Evolutionary conservation across 2,329 filamentous ascomycete species (phyloP).

Genomic region (Fusarium zealandicum): DNA sequence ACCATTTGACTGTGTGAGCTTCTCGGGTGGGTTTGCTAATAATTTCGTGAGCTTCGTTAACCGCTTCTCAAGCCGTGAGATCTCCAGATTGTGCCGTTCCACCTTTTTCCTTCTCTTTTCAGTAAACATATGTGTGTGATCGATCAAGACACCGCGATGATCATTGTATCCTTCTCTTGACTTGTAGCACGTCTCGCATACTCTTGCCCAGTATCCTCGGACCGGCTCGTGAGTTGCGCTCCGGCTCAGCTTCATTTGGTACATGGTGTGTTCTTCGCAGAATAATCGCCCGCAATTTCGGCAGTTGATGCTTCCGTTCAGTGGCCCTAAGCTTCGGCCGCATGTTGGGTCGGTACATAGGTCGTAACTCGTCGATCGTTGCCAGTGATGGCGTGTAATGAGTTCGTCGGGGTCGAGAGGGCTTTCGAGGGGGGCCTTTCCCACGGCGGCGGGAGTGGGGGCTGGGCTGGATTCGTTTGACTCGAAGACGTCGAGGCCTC

Average conservation of each 20-base stretch:
- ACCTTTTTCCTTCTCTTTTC: slow-evolving; percentile 77
- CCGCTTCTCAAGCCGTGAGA: slow-evolving; percentile 88
- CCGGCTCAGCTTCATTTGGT: slow-evolving; percentile 96
- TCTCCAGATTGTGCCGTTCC: slow-evolving; percentile 85
- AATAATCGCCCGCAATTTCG: slow-evolving; percentile 91
- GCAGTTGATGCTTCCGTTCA: slow-evolving; percentile 89
- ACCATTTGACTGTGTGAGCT: slow-evolving; percentile 58
- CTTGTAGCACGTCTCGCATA: slow-evolving; percentile 99
- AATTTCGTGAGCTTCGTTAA: slow-evolving; percentile 88
- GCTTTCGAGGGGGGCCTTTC: slow-evolving; percentile 51
- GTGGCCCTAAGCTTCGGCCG: slow-evolving; percentile 77
- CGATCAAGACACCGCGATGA: slow-evolving; percentile 72
- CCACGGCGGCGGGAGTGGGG: slow-evolving; percentile 44
- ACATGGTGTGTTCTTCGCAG: slow-evolving; percentile 98
- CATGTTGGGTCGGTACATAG: slow-evolving; percentile 88
- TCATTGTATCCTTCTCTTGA: slow-evolving; percentile 96
- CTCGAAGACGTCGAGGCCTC: slow-evolving; percentile 91
- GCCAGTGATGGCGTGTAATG: slow-evolving; percentile 90
- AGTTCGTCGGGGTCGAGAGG: slow-evolving; percentile 84
- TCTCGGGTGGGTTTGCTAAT: slow-evolving; percentile 76
- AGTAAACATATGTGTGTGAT: slow-evolving; percentile 76
- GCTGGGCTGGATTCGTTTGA: slow-evolving; percentile 74
- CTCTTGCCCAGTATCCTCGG: slow-evolving; percentile 88
- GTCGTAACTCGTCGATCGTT: slow-evolving; percentile 76
- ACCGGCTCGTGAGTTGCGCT: slow-evolving; percentile 90